phyloP scores from a whole-genome alignment of 495 filamentous ascomycete species.

The Xylaria palmicola region DNA sequence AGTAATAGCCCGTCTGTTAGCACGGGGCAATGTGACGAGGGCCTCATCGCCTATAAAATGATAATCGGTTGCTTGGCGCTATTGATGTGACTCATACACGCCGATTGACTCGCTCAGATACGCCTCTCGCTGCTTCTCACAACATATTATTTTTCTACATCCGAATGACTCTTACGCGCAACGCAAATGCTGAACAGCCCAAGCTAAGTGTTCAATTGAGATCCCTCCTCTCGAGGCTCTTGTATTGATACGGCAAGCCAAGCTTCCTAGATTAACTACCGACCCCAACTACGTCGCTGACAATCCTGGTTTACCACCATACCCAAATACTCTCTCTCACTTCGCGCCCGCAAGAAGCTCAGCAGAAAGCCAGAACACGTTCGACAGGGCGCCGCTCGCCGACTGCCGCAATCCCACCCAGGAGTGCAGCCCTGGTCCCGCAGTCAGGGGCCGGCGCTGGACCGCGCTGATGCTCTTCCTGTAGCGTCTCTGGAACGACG shows the following conservation, averaged over 20 bases:
- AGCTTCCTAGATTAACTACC: too few species aligned
- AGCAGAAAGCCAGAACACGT: not conserved
- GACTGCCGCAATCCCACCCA: slow-evolving; percentile 1
- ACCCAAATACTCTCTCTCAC: too few species aligned
- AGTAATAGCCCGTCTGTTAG: not conserved
- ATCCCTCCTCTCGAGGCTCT: too few species aligned
- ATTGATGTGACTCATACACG: not conserved
- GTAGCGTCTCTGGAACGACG: not conserved
- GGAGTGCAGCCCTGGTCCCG: not conserved
- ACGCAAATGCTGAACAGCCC: too few species aligned
- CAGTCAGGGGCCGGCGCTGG: not conserved
- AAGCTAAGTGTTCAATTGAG: too few species aligned
- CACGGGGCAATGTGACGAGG: not conserved
- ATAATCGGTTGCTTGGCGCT: not conserved
- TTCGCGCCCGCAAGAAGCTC: not conserved
- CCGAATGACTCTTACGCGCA: too few species aligned
- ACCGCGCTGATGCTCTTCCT: not conserved
- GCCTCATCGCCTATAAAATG: not conserved
- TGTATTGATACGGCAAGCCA: too few species aligned
- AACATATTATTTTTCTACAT: too few species aligned
- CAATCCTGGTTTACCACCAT: too few species aligned
- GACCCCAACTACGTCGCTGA: too few species aligned
- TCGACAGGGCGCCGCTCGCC: not conserved
- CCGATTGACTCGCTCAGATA: not conserved
- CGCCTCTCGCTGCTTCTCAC: too few species aligned